A percentile compares a stretch with the other conserved stretches of the same genome.
These are phyloP conservation scores for Penicillium aurantiogriseum DNA, from an alignment of 2,329 filamentous ascomycete species.

Conservation along the genomic window DNA sequence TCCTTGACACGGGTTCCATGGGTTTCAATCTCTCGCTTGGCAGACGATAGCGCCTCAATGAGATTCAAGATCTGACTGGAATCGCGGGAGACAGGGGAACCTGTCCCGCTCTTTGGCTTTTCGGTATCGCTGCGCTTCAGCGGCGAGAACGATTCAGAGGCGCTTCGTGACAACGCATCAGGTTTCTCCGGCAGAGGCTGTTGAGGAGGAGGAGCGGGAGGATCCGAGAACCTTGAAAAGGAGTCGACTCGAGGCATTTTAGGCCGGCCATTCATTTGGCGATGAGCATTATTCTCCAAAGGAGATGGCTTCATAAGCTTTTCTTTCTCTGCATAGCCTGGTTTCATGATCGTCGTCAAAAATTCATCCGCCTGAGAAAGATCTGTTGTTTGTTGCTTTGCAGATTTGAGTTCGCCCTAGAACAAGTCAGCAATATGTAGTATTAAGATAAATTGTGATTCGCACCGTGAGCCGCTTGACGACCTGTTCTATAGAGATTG, in stretches of 20 bases:
- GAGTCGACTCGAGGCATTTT: conserved; percentile 64
- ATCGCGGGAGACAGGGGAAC: conserved; percentile 52
- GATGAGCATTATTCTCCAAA: conserved; percentile 44
- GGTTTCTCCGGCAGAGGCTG: conserved; percentile 93
- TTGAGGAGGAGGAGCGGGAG: conserved; percentile 87
- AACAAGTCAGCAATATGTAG: conserved; percentile 26
- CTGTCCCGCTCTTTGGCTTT: conserved; percentile 57
- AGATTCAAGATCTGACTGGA: conserved; percentile 77
- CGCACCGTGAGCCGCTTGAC: conserved; percentile 79
- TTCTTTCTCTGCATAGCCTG: conserved; percentile 60
- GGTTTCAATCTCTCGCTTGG: conserved; percentile 83
- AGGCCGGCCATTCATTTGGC: conserved; percentile 47
- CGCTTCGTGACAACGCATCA: conserved; percentile 56
- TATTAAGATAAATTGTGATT: neutral
- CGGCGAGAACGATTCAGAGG: conserved; percentile 50
- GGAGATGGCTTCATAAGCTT: conserved; percentile 47
- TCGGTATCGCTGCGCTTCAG: conserved; percentile 76
- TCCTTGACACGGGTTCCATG: conserved; percentile 77
- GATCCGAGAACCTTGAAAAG: conserved; percentile 85
- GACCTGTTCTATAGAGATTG: conserved; percentile 90
- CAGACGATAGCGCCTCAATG: conserved; percentile 77
- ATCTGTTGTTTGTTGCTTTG: conserved; percentile 83
- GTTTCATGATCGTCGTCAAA: conserved; percentile 71
- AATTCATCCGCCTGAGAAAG: conserved; percentile 79
- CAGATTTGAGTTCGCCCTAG: conserved; percentile 85